Conservation (phyloP, 805 yeast genomes). For the Candida coquimbonensis region DNA sequence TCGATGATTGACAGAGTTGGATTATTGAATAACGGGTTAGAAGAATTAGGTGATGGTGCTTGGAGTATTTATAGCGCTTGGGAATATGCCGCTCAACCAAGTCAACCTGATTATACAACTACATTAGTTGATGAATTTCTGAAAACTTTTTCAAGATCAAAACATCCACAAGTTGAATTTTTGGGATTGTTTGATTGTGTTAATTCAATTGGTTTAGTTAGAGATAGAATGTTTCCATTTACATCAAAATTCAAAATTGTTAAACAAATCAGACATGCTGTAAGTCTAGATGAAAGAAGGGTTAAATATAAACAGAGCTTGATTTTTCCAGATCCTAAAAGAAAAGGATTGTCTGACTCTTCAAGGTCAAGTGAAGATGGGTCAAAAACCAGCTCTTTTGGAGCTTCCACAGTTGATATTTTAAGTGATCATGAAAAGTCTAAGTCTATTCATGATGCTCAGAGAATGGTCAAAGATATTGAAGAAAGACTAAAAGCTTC, state of each 20-base stretch:
- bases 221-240: constrained; percentile 54
- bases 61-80: constrained; percentile 58
- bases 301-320: constrained; percentile 54
- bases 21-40: constrained; percentile 45
- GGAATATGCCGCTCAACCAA: constrained; percentile 55
- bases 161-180: constrained; percentile 39
- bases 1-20: constrained; percentile 67
- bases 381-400: background rate
- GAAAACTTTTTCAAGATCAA: constrained; percentile 42
- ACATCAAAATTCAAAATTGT: constrained; percentile 45
- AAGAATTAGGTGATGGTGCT: constrained; percentile 49
- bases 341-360: too few species aligned
- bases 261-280: constrained; percentile 58
- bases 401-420: background rate
- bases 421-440: background rate
- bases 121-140: constrained; percentile 47
- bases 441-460: constrained; percentile 7
- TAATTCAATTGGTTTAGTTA: constrained; percentile 54
- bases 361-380: background rate
- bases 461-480: constrained; percentile 11
- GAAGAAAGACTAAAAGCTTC: constrained; percentile 2
- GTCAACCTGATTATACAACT: constrained; percentile 33
- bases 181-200: constrained; percentile 69
- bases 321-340: constrained; percentile 37
- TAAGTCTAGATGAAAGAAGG: constrained; percentile 60